Evolutionary conservation across 2,329 filamentous ascomycete genomes (phyloP).

Genomic region (Exophiala oligosperma): DNA sequence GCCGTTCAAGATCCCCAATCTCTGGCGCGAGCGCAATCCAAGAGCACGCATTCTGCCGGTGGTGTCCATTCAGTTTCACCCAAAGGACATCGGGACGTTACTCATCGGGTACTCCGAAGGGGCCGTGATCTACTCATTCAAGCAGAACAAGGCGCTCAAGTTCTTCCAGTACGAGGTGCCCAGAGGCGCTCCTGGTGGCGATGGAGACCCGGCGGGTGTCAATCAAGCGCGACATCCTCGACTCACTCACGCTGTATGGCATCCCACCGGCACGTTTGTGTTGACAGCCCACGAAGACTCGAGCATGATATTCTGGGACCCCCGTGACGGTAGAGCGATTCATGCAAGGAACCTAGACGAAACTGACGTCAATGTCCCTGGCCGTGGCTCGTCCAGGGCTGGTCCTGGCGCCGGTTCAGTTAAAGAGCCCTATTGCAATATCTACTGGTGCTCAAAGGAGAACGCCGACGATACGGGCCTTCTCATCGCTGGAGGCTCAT

Average conservation of each 20-base stretch:
- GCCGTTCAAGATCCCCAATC: slow-evolving; percentile 79
- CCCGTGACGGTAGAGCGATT: slow-evolving; percentile 80
- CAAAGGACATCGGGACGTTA: slow-evolving; percentile 86
- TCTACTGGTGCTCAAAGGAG: slow-evolving; percentile 90
- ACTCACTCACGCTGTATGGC: slow-evolving; percentile 84
- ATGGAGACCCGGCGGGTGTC: slow-evolving; percentile 57
- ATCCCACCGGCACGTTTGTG: slow-evolving; percentile 89
- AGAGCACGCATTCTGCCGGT: slow-evolving; percentile 65
- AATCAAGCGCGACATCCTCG: slow-evolving; percentile 68
- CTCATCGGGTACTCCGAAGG: slow-evolving; percentile 89
- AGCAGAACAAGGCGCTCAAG: slow-evolving; percentile 75
- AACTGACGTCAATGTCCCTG: slow-evolving; percentile 69
- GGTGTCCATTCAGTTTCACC: slow-evolving; percentile 80
- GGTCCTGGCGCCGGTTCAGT: slow-evolving; percentile 51
- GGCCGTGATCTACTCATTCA: slow-evolving; percentile 89
- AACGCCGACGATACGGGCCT: slow-evolving; percentile 93
- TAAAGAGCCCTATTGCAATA: slow-evolving; percentile 73
- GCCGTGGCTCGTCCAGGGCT: slow-evolving; percentile 44
- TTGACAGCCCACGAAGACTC: slow-evolving; percentile 86
- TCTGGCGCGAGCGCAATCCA: slow-evolving; percentile 76
- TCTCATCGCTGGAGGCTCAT: slow-evolving; percentile 78
- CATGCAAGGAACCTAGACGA: slow-evolving; percentile 79
- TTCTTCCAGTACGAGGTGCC: slow-evolving; percentile 84
- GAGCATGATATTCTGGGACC: slow-evolving; percentile 91
- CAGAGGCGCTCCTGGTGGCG: slow-evolving; percentile 76